Base-by-base conservation (phyloP, 1,284 basidiomycete genomes). In the Leccinum solheimii region DNA sequence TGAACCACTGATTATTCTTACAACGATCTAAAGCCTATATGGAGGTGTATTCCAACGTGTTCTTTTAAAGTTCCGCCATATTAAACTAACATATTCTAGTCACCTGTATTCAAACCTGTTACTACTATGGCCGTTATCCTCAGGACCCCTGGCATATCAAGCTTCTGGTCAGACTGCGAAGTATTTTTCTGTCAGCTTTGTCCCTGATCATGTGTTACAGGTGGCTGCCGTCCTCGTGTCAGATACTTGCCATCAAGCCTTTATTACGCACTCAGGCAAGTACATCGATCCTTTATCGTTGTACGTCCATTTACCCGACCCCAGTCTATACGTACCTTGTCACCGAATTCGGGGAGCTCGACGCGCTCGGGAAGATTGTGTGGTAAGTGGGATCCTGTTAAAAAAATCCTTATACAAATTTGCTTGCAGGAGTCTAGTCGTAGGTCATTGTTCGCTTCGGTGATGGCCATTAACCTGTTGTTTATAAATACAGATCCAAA, bases 261-360 rank as follows among this genome's bases (percentile, higher is more conserved):
- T 88, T 55, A 86, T 88, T 58, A 79, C 81, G 1, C 85, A 88
- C 64, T 78, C 80, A 1, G 77, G 86, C 83, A 68, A 36, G 77
- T 66, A 7, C 11, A 30, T 19, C 36, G 11, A 8, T 32, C 7
- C 13, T 10, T 14, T 16, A 3, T 4, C 3, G 1, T 5, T 19
- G 8, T 16, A 43, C 7, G 1, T 6, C 30, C 26, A 53, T 55
- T 55, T 19, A 58, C 40, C 40, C 27, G 1, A 40, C n/a, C 21
- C 16, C 16, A 86, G 86, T 82, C 2, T 88, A 88, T 64, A 77
- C 75, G 4, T 88, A 88, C 66, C 67, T 71, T 14, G 38, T 69
- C 50, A 56, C 61, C 50, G 19, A 56, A 40, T 69, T 81, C 64
- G 77, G 76, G n/a, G 6, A 0, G 14, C 61, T 68, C 0, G 45